Base-by-base conservation (phyloP, 441 rosid species). In the Arabidopsis lyrata region DNA sequence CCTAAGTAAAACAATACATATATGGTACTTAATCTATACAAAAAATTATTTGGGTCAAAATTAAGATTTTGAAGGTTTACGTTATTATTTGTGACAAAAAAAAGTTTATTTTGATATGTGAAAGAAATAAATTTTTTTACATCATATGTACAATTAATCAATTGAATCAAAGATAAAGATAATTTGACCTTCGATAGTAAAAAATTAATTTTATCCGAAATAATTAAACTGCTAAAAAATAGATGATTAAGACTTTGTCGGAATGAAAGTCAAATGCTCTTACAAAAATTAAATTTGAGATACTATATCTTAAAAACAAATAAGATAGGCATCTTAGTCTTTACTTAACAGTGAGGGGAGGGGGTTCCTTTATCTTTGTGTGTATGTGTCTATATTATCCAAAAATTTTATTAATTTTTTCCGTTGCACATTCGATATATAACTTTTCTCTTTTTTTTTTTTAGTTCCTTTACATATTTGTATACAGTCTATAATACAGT, bases 211-310 rank as follows among this genome's bases (percentile, higher is more conserved):
- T 39, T 39, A 39, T 39, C 16, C 5, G 16, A 14, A n/a, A n/a
- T n/a, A n/a, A n/a, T n/a, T n/a, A n/a, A 44, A 44, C 5, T 44
- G 16, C 20, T 45, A n/a, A 45, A 7, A 52, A 32, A 55, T 42
- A 14, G 12, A 34, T 64, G 41, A 55, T 47, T 38, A 35, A 62
- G 62, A 52, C 53, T 72, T 63, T 63, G 63, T 72, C 22, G 65
- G 49, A 5, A 47, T n/a, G n/a, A 15, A 73, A 27, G 65, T 73
- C 71, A 55, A 35, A 24, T 63, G 63, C 56, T 63, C 53, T 55
- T 63, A 13, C 22, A 53, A 41, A 32, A 18, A 29, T 29, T 29
- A 29, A 4, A 29, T 29, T 29, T 53, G 42, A 55, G 18, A 67
- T 39, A 29, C 20, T 42, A 31, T 35, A 32, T 38, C 13, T 69